phyloP scores from a whole-genome alignment of 257 asterid species.

The Salvia rosmarinus region DNA sequence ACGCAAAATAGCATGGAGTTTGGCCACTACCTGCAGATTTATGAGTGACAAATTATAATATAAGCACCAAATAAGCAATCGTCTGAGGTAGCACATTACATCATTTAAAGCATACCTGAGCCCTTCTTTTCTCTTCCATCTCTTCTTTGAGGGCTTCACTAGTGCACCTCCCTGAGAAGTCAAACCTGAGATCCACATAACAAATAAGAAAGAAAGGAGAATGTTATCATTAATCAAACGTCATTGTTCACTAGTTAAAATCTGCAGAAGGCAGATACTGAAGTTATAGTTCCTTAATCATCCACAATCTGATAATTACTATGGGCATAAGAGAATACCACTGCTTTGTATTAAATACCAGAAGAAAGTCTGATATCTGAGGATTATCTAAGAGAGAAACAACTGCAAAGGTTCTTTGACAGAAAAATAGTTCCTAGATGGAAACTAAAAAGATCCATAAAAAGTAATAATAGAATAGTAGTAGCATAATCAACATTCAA shows the following conservation, averaged over 20 bases:
- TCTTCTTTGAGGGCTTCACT: conserved; percentile 73
- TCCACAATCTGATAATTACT: not conserved
- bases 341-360: not conserved
- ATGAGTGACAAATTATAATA: conserved; percentile 20
- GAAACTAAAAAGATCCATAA: no score
- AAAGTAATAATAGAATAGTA: not conserved
- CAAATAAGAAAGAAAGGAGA: conserved; percentile 26
- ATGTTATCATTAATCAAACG: not conserved
- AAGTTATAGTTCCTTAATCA: not conserved
- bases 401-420: not conserved
- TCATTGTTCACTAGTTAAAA: not conserved
- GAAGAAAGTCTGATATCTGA: not conserved
- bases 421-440: no score
- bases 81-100: conserved; percentile 17
- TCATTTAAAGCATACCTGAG: conserved; percentile 56
- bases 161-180: conserved; percentile 79
- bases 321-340: conserved; percentile 4
- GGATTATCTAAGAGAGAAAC: not conserved
- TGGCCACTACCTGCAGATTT: conserved; percentile 81
- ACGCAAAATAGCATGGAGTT: conserved; percentile 91
- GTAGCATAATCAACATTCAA: not conserved
- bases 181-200: conserved; percentile 67
- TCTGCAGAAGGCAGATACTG: not conserved
- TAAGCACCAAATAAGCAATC: conserved; percentile 11
- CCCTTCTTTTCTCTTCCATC: conserved; percentile 78